phyloP scores from a whole-genome alignment of 768 basidiomycete genomes.

The Panus rudis region DNA sequence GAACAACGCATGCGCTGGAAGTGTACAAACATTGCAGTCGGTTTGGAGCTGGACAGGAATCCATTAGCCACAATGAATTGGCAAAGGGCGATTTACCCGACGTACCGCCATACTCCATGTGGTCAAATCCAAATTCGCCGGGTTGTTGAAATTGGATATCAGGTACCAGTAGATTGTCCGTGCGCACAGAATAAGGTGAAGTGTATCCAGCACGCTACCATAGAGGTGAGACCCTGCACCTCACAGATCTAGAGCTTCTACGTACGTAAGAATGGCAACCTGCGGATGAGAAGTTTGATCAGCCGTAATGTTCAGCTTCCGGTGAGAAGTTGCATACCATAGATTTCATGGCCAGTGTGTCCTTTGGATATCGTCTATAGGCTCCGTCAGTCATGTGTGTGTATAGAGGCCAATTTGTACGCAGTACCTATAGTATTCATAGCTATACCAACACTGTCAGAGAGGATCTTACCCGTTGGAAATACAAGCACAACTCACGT shows the following conservation, averaged over 20 bases:
- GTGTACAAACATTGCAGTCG: slow-evolving; percentile 38
- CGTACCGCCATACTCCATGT: slow-evolving; percentile 30
- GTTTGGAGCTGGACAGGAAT: slow-evolving; percentile 36
- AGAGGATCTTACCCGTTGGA: not conserved
- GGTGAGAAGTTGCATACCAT: not conserved
- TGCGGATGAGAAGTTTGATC: not conserved
- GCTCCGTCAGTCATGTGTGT: not conserved
- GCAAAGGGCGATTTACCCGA: not conserved
- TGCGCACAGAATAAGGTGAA: slow-evolving; percentile 38
- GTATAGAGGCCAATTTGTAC: not conserved
- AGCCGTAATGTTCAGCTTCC: not conserved
- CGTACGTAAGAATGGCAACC: not conserved
- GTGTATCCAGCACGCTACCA: slow-evolving; percentile 34
- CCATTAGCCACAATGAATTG: not conserved
- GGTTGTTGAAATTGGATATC: slow-evolving; percentile 36
- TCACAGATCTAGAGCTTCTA: not conserved
- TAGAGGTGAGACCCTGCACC: not conserved
- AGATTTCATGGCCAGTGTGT: not conserved
- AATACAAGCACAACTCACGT: not conserved
- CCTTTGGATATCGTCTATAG: not conserved
- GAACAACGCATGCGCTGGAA: too few species aligned
- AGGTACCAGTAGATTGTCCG: slow-evolving; percentile 45
- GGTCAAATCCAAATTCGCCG: slow-evolving; percentile 27
- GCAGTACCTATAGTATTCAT: not conserved
- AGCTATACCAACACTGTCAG: not conserved